phyloP scores from a whole-genome alignment of 306 rosid genomes.

The Biancaea sappan region DNA sequence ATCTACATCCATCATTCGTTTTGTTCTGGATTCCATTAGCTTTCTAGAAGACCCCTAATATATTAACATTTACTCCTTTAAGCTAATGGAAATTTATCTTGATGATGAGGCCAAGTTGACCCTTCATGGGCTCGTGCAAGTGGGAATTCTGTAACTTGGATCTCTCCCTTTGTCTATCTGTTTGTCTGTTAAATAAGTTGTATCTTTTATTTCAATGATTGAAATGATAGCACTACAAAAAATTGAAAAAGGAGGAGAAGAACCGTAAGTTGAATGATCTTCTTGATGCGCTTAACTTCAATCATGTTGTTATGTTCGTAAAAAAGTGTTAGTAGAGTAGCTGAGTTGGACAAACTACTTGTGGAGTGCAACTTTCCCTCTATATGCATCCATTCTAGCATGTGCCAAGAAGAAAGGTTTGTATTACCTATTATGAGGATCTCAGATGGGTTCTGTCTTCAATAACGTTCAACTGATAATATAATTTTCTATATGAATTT shows the following conservation, averaged over 20 bases:
- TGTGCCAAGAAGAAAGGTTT: constrained; percentile 76
- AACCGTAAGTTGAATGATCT: too few relatives aligned
- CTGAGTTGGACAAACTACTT: constrained; percentile 70
- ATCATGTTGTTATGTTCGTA: constrained; percentile 76
- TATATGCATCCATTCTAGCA: constrained; percentile 76
- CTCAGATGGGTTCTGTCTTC: background rate
- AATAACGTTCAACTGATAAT: background rate
- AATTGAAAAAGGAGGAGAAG: constrained; percentile 69
- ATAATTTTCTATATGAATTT: background rate
- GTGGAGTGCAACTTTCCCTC: constrained; percentile 72
- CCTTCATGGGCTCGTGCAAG: too few relatives aligned
- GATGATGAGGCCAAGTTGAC: too few relatives aligned
- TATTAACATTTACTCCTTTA: too few relatives aligned
- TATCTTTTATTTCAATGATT: constrained; percentile 8
- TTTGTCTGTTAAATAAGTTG: background rate
- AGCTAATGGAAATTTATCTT: too few relatives aligned
- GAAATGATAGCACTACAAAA: constrained; percentile 69
- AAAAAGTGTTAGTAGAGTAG: too few relatives aligned
- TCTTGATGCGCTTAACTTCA: constrained; percentile 72
- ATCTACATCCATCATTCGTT: constrained; percentile 60
- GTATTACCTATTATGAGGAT: background rate
- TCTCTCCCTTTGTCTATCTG: background rate
- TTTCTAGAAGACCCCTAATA: constrained; percentile 61
- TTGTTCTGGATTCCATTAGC: constrained; percentile 67
- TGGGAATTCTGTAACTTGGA: constrained; percentile 44